Base-by-base conservation (phyloP, 2,329 filamentous ascomycete species). In the Fusarium sp. region DNA sequence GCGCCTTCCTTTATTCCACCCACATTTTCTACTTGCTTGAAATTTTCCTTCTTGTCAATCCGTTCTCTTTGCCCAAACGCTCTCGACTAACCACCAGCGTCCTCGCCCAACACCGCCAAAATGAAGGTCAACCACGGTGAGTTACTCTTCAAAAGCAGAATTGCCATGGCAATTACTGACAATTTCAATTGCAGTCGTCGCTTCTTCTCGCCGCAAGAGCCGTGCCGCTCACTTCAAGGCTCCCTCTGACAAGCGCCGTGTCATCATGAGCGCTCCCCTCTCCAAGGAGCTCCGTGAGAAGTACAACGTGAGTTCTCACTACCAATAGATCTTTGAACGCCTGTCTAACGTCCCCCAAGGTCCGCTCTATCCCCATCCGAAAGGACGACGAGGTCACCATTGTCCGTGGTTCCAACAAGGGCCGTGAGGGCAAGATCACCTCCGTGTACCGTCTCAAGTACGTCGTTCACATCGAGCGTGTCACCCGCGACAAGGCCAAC, bases 401-500 rank as follows among this genome's bases (percentile, higher is more conserved):
- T 75, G 89, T 94, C 78, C 93, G 95, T 73, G 95, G 95, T 76
- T 84, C 85, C 82, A 91, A 96, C 88, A 98, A 98, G 88, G 95
- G 94, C 78, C 92, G 93, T 76, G 94, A 98, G 86, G 95, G 95
- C 85, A 98, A 98, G 87, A 86, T 99, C 83, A 93, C 89, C 75
- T 92, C 91, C 75, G 94, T 98, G 80, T 99, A 97, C 90, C 92
- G 93, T 80, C 90, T 97, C 77, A 98, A 98, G 84, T 99, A 95
- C 83, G 86, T 93, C 78, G 89, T 99, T 78, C 94, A 98, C 88
- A 81, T 99, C 80, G 94, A 97, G 88, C 92, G 94, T 76, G 89
- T 99, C 79, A 89, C 89, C 80, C 92, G 93, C 78, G 95, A 99
- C 82, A 99, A 99, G 90, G 90, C 88, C 80, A 95, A 93, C 80